phyloP scores from a whole-genome alignment of 805 yeast genomes.

The Starmerella etchellsii region DNA sequence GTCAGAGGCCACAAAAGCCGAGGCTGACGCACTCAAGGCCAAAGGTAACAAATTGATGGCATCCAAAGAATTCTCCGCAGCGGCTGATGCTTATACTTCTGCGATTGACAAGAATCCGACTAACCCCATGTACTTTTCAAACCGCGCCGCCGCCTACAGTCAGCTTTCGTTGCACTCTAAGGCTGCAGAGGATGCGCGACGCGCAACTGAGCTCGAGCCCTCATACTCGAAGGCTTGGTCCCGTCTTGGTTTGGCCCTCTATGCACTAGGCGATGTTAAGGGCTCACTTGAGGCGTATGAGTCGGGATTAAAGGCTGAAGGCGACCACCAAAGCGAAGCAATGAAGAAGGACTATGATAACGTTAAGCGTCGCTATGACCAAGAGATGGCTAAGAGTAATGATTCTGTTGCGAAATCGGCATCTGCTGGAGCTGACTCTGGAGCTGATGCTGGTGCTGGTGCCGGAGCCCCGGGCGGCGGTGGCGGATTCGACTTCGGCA shows the following conservation, averaged over 20 bases:
- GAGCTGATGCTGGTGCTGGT: conserved; percentile 9
- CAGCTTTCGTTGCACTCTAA: conserved; percentile 57
- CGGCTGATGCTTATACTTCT: conserved; percentile 64
- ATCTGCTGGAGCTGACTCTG: conserved; percentile 1
- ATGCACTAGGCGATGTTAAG: conserved; percentile 85
- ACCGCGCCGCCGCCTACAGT: conserved; percentile 94
- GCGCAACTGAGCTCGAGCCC: conserved; percentile 68
- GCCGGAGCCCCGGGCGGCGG: conserved; percentile 46
- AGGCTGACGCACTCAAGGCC: conserved; percentile 73
- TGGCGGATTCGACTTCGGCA: conserved; percentile 48
- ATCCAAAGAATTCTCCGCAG: conserved; percentile 50
- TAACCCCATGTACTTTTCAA: conserved; percentile 77
- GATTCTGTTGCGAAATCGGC: neutral
- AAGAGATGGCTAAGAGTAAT: conserved; percentile 32
- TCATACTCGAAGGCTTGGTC: conserved; percentile 84
- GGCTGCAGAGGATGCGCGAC: conserved; percentile 74
- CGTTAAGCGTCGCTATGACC: conserved; percentile 77
- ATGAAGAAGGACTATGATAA: conserved; percentile 91
- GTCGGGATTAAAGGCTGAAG: conserved; percentile 76
- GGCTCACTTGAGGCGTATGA: conserved; percentile 85
- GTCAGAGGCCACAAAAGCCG: conserved; percentile 39
- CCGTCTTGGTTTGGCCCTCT: conserved; percentile 85
- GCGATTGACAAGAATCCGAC: conserved; percentile 60
- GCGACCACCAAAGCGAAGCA: conserved; percentile 69
- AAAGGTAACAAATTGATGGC: conserved; percentile 91